These are phyloP conservation scores for Trifolium fragiferum DNA, from an alignment of 306 rosid species.

Conservation along the genomic window DNA sequence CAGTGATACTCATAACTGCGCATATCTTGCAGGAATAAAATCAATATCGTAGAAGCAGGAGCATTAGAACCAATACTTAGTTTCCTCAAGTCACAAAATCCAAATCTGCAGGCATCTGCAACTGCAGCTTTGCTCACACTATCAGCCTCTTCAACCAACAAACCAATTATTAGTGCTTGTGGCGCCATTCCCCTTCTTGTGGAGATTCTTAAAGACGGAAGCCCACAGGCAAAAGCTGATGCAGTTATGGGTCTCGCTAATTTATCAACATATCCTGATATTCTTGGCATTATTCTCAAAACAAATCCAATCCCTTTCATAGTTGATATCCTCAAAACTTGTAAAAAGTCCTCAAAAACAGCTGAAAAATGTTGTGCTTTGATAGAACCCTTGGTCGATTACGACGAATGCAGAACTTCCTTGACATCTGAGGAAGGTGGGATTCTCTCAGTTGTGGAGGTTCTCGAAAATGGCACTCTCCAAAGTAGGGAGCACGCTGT, in stretches of 20 bases:
- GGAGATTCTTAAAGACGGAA: conserved; percentile 72
- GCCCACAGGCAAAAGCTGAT: conserved; percentile 86
- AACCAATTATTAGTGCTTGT: conserved; percentile 76
- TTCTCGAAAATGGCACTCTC: conserved; percentile 83
- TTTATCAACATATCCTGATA: conserved; percentile 70
- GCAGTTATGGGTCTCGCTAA: conserved; percentile 97
- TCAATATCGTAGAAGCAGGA: conserved; percentile 86
- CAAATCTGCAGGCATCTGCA: conserved; percentile 76
- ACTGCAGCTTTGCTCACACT: conserved; percentile 88
- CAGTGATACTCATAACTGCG: conserved; percentile 26
- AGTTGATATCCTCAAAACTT: conserved; percentile 65
- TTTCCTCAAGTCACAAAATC: conserved; percentile 73
- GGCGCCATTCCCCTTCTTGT: conserved; percentile 94
- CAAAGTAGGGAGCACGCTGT: conserved; percentile 91
- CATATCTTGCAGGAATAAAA: conserved; percentile 76
- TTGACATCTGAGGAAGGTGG: conserved; percentile 91
- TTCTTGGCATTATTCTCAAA: conserved; percentile 63
- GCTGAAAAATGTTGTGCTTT: conserved; percentile 89
- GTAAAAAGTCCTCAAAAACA: conserved; percentile 85
- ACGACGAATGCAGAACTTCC: conserved; percentile 73
- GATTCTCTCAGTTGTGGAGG: conserved; percentile 90
- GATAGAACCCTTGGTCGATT: conserved; percentile 79
- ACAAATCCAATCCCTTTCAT: conserved; percentile 72
- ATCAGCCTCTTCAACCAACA: conserved; percentile 83
- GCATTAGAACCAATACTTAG: conserved; percentile 81